A percentile compares a stretch with the other conserved stretches of the same genome.
Conservation (phyloP, 768 basidiomycete genomes). For the Russula earlei region DNA sequence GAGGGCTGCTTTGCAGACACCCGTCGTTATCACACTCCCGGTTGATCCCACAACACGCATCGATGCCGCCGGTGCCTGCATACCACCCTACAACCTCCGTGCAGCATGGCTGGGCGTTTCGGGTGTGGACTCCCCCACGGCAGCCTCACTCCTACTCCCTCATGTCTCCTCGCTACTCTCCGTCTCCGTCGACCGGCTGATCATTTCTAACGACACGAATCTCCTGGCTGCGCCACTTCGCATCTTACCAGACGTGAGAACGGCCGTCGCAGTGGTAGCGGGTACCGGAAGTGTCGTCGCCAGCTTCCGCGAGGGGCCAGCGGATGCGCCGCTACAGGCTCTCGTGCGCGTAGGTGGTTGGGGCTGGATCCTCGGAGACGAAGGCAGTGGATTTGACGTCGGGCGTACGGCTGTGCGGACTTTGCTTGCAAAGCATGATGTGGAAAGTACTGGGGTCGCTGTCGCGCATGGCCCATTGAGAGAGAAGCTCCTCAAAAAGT, state of each 20-base stretch:
- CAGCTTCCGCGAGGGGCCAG: constrained; percentile 39
- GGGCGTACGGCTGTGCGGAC: constrained; percentile 69
- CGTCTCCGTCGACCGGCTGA: constrained; percentile 44
- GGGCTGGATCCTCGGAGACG: constrained; percentile 25
- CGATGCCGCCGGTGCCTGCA: background rate
- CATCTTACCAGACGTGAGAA: constrained; percentile 44
- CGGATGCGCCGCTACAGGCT: background rate
- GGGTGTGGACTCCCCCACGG: constrained; percentile 67
- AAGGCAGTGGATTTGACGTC: constrained; percentile 74
- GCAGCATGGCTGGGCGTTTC: constrained; percentile 80
- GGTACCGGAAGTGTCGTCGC: constrained; percentile 78
- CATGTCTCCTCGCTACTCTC: constrained; percentile 48
- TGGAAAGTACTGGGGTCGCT: constrained; percentile 27
- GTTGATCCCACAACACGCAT: background rate
- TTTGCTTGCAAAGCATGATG: constrained; percentile 48
- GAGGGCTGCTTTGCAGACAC: background rate
- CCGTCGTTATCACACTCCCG: constrained; percentile 6
- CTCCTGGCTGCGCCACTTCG: constrained; percentile 75
- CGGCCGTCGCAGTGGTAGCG: constrained; percentile 64
- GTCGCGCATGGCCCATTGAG: constrained; percentile 29
- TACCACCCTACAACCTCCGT: constrained; percentile 36
- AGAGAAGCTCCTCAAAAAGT: constrained; percentile 41
- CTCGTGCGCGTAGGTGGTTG: constrained; percentile 11
- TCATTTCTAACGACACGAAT: constrained; percentile 73
- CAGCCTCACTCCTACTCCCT: constrained; percentile 45